Evolutionary conservation across 345 rosid genomes (phyloP), one percentile per base, ranked within the genome.

Genomic region (Gossypium longicalyx): DNA sequence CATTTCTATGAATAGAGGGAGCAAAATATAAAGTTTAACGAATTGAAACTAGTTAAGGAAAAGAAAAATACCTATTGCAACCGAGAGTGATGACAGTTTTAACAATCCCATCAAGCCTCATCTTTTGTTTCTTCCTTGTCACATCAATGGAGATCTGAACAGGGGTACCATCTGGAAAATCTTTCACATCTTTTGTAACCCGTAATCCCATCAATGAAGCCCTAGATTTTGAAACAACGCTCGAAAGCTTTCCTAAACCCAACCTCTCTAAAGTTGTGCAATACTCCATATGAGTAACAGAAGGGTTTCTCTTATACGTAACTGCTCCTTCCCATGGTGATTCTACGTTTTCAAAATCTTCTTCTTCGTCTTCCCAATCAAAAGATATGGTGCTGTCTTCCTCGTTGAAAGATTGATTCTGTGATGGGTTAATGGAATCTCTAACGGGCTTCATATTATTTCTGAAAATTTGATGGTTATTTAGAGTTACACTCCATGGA

Each of bases 281-380:
- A 53, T 89, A 94, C 65, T 94, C 99, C 22, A 89, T 59, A 77
- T 94, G 98, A 8, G 91, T 83, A 53, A 87, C 77, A 29, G 88
- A 87, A 49, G 93, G 84, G 80, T 88, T 89, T 78, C 97, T 92
- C 83, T 78, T 85, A 79, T 90, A 94, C 58, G 86, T 76, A 77
- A 94, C 78, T 7, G 97, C 91, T 63, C 97, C 97, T 86, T 91
- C 97, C 98, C 98, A 92, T 7, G 98, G 97, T 0, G 93, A 88
- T 27, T 80, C 92, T 0, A 61, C 11, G 64, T 89, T 94, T 73
- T 87, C 86, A 9, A 76, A 4, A 0, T 85, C 88, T 29, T 85
- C 88, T 34, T 34, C 41, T 45, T 70, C 74, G 78, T 86, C 91
- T 19, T 79, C 92, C 95, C 89, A 88, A 25, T 88, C 89, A 4